Evolutionary conservation across 257 asterid species (phyloP).

Genomic region (Plantago elongata): DNA sequence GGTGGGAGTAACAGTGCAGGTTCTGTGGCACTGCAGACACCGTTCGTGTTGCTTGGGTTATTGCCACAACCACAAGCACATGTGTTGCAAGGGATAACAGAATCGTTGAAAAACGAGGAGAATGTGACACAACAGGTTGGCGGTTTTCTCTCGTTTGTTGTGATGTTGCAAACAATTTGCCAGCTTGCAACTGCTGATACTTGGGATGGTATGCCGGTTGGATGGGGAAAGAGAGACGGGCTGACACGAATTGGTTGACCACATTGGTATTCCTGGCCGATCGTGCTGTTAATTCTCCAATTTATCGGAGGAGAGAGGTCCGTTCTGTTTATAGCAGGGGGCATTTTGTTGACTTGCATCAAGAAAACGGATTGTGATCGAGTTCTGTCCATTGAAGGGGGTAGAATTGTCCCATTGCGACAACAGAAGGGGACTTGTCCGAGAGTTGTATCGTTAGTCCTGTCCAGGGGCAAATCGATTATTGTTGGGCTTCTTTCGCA

Average conservation of each 20-base stretch:
- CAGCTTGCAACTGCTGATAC: conserved; percentile 49
- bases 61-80: conserved; percentile 65
- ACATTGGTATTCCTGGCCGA: conserved; percentile 43
- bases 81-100: conserved; percentile 65
- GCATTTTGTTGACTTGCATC: conserved; percentile 70
- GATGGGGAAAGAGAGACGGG: conserved; percentile 46
- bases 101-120: conserved; percentile 61
- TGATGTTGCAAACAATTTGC: conserved; percentile 55
- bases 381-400: conserved; percentile 42
- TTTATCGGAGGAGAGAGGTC: conserved; percentile 50
- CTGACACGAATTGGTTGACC: conserved; percentile 44
- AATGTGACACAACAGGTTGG: conserved; percentile 65
- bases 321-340: conserved; percentile 51
- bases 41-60: conserved; percentile 13
- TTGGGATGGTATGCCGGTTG: conserved; percentile 42
- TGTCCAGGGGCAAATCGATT: conserved; percentile 52
- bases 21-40: conserved; percentile 40
- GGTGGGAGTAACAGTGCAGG: conserved; percentile 53
- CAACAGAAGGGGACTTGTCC: conserved; percentile 67
- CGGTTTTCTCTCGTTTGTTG: conserved; percentile 22
- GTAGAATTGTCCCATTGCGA: conserved; percentile 53
- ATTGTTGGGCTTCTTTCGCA: conserved; percentile 56
- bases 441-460: conserved; percentile 44
- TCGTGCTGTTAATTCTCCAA: conserved; percentile 48
- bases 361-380: conserved; percentile 47